phyloP scores from a whole-genome alignment of 331 rosid species.

The Stylosanthes scabra region DNA sequence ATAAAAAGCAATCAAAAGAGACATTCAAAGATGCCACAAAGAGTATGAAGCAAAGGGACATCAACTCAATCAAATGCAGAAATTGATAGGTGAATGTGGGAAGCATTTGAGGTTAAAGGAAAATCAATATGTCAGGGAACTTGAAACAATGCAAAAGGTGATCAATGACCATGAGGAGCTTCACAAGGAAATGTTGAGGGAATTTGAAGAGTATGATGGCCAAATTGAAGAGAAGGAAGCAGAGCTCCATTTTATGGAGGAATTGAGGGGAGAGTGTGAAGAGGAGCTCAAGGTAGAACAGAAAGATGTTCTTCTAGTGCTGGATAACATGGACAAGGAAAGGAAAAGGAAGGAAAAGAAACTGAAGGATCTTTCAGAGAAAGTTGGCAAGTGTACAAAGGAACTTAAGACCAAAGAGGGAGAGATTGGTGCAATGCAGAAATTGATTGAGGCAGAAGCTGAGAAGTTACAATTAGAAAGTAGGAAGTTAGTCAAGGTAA shows the following conservation, averaged over 20 bases:
- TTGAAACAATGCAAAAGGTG: not conserved
- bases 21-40: not conserved
- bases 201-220: not conserved
- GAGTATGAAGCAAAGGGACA: slow-evolving; percentile 18
- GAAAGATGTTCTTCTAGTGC: too few species aligned
- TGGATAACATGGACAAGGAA: too few species aligned
- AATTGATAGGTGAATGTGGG: not conserved
- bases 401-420: too few species aligned
- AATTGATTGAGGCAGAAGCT: too few species aligned
- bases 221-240: not conserved
- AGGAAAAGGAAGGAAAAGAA: not conserved
- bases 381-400: not conserved
- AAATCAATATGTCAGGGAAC: not conserved
- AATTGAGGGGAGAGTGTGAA: slow-evolving; percentile 4
- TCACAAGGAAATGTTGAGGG: not conserved
- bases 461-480: too few species aligned
- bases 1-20: too few species aligned
- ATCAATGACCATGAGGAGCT: not conserved
- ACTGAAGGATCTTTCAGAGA: not conserved
- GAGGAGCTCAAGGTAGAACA: too few species aligned
- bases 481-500: too few species aligned
- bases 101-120: not conserved
- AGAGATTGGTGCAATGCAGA: too few species aligned
- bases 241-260: not conserved
- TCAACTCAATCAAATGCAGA: not conserved